Evolutionary conservation across 768 basidiomycete species (phyloP).

Genomic region (Boletus reticuloceps): DNA sequence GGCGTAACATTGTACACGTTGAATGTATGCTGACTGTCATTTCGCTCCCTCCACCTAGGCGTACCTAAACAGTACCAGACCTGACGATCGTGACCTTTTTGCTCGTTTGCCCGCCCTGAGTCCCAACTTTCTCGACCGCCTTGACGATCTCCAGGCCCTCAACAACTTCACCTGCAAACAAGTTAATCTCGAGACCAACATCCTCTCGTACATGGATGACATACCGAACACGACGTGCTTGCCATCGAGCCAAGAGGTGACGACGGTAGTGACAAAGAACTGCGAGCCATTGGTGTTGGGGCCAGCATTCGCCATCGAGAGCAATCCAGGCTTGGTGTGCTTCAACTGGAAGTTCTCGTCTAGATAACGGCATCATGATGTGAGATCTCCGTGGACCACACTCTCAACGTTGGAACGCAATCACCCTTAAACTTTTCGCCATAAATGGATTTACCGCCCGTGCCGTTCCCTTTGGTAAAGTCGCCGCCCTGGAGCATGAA

Average conservation of each 20-base stretch:
- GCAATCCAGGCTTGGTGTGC: conserved; percentile 66
- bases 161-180: conserved; percentile 7
- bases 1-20: no score
- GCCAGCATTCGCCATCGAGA: conserved; percentile 83
- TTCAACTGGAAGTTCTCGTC: conserved; percentile 85
- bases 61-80: conserved; percentile 1
- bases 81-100: not conserved
- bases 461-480: conserved; percentile 68
- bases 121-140: not conserved
- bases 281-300: conserved; percentile 85
- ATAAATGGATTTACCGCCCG: conserved; percentile 80
- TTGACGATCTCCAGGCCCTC: not conserved
- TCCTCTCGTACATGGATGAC: not conserved
- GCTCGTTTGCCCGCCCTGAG: accelerated
- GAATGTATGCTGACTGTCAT: not conserved
- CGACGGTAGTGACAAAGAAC: conserved; percentile 89
- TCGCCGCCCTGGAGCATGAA: conserved; percentile 95
- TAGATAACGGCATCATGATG: conserved; percentile 16
- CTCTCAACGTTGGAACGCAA: not conserved
- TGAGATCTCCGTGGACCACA: conserved; percentile 3
- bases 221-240: conserved; percentile 16
- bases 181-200: not conserved
- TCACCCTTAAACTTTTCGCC: conserved; percentile 64
- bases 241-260: conserved; percentile 36
- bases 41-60: not conserved